Evolutionary conservation across 768 basidiomycete species (phyloP), one percentile per base, ranked within the genome.

Genomic region (Gloeopeniophorella convolvens): DNA sequence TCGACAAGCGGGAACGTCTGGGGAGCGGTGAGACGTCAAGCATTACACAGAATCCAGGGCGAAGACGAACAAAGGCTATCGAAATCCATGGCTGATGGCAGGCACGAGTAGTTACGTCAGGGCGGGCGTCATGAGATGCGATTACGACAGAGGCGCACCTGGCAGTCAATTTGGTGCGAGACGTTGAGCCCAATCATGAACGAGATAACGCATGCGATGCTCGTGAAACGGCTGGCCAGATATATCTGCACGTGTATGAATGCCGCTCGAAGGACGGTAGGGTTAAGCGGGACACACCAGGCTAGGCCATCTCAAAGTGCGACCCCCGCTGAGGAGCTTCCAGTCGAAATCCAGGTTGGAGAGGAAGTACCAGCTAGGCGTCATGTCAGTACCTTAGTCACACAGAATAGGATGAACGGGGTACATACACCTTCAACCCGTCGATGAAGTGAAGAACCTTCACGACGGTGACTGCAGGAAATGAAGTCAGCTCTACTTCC

Each of bases 341-440:
- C 50, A 51, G 43, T 51, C 50, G 21, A 51, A 51, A n/a, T 40
- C 50, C 50, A 51, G 24, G 31, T 51, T 51, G 7, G 43, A 11
- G 23, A 51, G 5, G 31, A 45, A 27, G 11, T 51, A 34, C 30
- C 44, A 51, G 31, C 50, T 51, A 13, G 16, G 15, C 1, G 6
- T 13, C 10, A 28, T 16, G 31, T 31, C 18, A 34, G 37, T 16
- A 34, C 31, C 9, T 15, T 4, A 7, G 24, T 11, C 4, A 5
- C 18, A 20, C 5, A 7, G 40, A 3, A 15, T 26, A 28, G 4
- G 15, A 36, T 13, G 28, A 23, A 28, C 18, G 9, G 3, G 6
- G 5, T 4, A 45, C 50, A 7, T 51, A 51, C 50, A 45, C 44
- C 13, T 51, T 51, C 30, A 45, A 24, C 1, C 50, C 50, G 23